Evolutionary conservation across 2,329 filamentous ascomycete species (phyloP), one percentile per base, ranked within the genome.

Genomic region (Trichophyton simii): DNA sequence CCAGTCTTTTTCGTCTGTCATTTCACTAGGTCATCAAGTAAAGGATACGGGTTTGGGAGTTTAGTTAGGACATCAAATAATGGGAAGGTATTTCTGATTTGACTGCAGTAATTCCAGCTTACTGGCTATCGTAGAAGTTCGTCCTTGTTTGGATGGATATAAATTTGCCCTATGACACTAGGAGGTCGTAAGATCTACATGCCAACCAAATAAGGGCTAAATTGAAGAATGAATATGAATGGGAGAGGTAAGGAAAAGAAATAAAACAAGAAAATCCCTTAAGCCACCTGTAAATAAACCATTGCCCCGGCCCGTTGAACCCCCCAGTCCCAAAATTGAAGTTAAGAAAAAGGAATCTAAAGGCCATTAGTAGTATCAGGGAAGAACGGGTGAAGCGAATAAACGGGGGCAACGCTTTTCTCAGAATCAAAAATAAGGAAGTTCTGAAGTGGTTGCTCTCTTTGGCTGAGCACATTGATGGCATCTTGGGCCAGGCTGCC

Each of bases 381-480:
- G 67, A 82, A 81, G 65, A 82, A 79, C 0, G 90, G 89, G 70
- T 95, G 89, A 48, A 97, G 78, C 1, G 90, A 82, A 71, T 94
- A 96, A 66, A 94, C 85, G 1, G 85, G 85, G 0, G 87, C 89
- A 66, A 88, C 83, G 74, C 89, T 88, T 54, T 81, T 82, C 67
- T 89, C 88, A 13, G 91, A 91, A 72, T 97, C 91, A 69, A 97
- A 96, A 20, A 97, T 79, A 58, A 96, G 82, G 72, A 96, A 84
- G 73, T 99, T 99, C 76, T 99, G 94, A 48, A 99, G 87, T 0
- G 94, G 94, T 73, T 96, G 94, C 76, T 97, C 91, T 46, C 88
- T 85, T 71, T 88, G 85, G 57, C 91, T 90, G 4, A 97, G 82
- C 36, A 96, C 91, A 69, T 97, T 97, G 76, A 99, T 97, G 59